Evolutionary conservation across 140 eudicot genomes (phyloP).

Genomic region (Flaveria floridana): DNA sequence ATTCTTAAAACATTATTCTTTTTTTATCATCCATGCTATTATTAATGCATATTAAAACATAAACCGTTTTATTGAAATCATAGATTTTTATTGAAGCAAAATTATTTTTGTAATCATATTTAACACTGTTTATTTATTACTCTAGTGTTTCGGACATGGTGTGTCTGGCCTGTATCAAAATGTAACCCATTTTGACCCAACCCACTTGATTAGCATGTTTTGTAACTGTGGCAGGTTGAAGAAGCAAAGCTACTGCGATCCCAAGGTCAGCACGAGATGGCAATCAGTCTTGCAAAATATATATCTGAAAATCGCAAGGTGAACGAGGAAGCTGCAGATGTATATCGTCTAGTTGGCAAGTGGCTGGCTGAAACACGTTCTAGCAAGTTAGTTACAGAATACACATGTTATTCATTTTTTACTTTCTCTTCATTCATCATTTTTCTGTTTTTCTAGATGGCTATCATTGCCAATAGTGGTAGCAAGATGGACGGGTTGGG

Average conservation of each 20-base stretch:
- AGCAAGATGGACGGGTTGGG: background rate
- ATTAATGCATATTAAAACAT: background rate
- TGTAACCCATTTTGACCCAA: background rate
- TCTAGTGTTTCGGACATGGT: background rate
- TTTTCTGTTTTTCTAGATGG: conserved; percentile 3
- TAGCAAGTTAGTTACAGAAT: conserved; percentile 74
- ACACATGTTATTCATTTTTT: background rate
- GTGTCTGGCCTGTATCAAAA: background rate
- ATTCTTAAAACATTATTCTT: conserved; percentile 7
- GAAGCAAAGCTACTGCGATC: conserved; percentile 97
- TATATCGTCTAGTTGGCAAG: conserved; percentile 90
- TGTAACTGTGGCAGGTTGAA: conserved; percentile 55
- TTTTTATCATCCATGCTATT: conserved; percentile 12
- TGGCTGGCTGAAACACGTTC: conserved; percentile 98
- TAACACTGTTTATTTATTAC: background rate
- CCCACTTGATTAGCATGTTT: background rate
- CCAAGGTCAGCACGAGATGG: conserved; percentile 96
- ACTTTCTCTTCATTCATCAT: background rate
- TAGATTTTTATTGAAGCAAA: background rate
- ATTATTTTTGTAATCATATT: background rate
- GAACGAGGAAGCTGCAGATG: conserved; percentile 69
- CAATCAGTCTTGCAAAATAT: conserved; percentile 84
- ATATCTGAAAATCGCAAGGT: conserved; percentile 56
- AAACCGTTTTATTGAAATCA: background rate
- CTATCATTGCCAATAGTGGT: background rate